phyloP scores from a whole-genome alignment of 441 rosid species.

The Eruca vesicaria region DNA sequence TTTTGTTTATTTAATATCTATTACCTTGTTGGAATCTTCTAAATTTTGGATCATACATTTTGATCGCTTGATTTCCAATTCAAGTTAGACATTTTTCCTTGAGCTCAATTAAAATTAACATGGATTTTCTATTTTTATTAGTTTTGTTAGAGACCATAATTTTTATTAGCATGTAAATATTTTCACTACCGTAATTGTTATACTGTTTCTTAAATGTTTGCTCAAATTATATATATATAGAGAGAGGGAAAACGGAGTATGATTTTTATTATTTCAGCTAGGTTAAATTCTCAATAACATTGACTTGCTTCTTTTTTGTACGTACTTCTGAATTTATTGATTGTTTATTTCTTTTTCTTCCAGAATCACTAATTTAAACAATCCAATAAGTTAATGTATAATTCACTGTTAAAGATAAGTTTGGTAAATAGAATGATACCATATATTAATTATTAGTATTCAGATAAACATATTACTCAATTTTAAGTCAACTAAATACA shows the following conservation, averaged over 20 bases:
- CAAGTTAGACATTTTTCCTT: no score
- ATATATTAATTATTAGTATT: background rate
- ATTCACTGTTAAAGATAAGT: background rate
- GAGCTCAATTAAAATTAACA: no score
- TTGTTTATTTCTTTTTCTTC: background rate
- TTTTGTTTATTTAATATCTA: no score
- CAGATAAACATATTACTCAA: background rate
- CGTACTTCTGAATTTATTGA: background rate
- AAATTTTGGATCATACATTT: no score
- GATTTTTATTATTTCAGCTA: background rate
- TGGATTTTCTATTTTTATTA: background rate
- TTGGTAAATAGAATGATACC: background rate
- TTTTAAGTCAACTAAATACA: background rate
- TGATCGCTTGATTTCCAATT: no score
- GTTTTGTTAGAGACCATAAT: background rate
- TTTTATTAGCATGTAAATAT: background rate
- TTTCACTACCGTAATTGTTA: background rate
- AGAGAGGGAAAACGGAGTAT: background rate
- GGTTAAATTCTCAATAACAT: background rate
- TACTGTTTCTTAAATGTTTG: background rate
- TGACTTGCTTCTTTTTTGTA: background rate
- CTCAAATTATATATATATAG: background rate
- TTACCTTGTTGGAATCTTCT: no score
- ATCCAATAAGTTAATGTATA: background rate
- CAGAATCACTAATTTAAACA: background rate